phyloP scores from a whole-genome alignment of 78 protist species.

The Tieghemostelium lacteum region DNA sequence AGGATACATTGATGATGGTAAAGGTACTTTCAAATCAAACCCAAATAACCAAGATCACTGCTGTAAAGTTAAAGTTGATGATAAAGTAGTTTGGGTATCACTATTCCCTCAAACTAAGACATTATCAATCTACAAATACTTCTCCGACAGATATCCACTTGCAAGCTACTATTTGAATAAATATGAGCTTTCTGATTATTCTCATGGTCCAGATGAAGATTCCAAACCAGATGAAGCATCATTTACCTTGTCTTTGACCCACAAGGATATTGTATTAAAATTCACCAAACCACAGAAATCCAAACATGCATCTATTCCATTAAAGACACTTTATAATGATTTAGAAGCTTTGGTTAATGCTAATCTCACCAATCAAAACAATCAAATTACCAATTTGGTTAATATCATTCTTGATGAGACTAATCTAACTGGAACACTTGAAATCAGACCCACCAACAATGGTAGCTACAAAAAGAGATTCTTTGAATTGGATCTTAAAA shows the following conservation, averaged over 20 bases:
- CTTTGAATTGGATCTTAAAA: background rate
- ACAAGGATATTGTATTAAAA: too few species aligned
- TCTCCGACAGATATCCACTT: background rate
- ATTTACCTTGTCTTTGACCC: too few species aligned
- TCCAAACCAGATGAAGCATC: too few species aligned
- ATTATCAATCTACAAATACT: background rate
- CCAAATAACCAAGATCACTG: background rate
- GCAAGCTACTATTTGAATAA: conserved; percentile 1
- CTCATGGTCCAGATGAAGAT: too few species aligned
- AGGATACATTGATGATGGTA: background rate
- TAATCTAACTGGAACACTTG: background rate
- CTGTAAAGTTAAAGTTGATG: background rate
- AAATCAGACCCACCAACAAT: background rate
- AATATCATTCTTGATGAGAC: too few species aligned
- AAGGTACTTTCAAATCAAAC: background rate
- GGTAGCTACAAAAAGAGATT: background rate
- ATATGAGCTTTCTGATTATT: background rate
- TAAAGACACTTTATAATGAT: too few species aligned
- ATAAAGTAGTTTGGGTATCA: background rate
- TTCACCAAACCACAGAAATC: too few species aligned
- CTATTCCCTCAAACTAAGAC: background rate
- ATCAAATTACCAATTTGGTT: too few species aligned
- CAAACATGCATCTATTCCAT: too few species aligned
- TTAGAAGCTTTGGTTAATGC: too few species aligned
- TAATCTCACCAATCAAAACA: too few species aligned